Conservation (phyloP, 768 basidiomycete species). For the Lactarius sanguifluus region DNA sequence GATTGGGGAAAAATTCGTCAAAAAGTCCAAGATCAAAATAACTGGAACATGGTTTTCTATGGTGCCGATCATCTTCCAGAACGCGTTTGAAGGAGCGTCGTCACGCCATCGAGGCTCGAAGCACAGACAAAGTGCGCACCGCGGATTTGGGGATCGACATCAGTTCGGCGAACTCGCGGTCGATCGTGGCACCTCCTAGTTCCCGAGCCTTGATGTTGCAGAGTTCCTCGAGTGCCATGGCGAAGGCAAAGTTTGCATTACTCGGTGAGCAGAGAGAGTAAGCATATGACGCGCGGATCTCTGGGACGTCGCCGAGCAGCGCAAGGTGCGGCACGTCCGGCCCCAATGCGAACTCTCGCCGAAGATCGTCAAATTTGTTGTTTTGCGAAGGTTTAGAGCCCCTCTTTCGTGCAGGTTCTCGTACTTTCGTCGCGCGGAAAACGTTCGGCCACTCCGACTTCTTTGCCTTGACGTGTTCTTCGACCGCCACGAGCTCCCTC, state of each 20-base stretch:
- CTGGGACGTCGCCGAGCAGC: constrained; percentile 17
- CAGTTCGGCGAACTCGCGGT: constrained; percentile 29
- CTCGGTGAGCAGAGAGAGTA: neutral
- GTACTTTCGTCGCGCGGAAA: neutral
- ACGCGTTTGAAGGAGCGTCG: neutral
- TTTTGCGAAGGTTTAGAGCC: neutral
- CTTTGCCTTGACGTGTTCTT: constrained; percentile 40
- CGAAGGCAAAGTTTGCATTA: constrained; percentile 14
- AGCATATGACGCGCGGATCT: constrained; percentile 24
- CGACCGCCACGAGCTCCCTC: constrained; percentile 38
- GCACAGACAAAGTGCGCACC: constrained; percentile 18
- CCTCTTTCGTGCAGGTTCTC: neutral
- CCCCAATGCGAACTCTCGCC: constrained; percentile 12
- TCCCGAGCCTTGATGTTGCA: constrained; percentile 27
- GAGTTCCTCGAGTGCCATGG: constrained; percentile 16
- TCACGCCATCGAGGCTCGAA: neutral
- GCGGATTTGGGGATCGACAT: constrained; percentile 40
- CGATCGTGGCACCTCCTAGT: constrained; percentile 12
- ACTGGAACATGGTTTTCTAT: too few relatives aligned
- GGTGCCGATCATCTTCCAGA: neutral
- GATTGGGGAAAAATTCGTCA: too few relatives aligned
- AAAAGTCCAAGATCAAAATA: too few relatives aligned
- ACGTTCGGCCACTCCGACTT: constrained; percentile 23
- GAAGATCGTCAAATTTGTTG: neutral
- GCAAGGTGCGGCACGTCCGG: constrained; percentile 17